phyloP scores from a whole-genome alignment of 768 basidiomycete species.

The Trametopsis cervina region DNA sequence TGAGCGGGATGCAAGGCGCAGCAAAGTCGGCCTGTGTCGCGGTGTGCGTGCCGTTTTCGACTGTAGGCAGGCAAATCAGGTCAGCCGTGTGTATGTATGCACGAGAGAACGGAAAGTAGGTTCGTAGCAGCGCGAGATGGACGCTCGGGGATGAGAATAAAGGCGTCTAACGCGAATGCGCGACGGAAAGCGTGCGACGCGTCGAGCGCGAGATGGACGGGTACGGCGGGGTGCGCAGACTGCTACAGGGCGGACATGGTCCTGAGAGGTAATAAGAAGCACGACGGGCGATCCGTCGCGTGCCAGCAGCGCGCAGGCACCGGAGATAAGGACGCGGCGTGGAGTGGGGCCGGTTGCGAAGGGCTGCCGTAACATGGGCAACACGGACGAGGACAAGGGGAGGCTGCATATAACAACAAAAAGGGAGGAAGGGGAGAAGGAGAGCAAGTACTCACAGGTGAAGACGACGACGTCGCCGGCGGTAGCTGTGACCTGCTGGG shows the following conservation, averaged over 20 bases:
- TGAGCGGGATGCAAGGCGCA: conserved; percentile 44
- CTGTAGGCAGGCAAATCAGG: conserved; percentile 19
- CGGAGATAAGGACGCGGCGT: neutral
- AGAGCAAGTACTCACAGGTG: conserved; percentile 37
- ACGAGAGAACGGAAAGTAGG: neutral
- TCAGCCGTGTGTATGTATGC: neutral
- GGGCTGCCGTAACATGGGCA: no score
- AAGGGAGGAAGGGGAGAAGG: neutral
- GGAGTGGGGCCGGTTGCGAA: no score
- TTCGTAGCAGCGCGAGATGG: neutral
- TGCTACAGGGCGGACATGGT: no score
- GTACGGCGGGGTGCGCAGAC: no score
- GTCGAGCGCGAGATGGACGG: no score
- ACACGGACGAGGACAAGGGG: neutral
- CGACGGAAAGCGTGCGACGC: no score
- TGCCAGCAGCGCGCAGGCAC: neutral
- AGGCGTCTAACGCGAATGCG: no score
- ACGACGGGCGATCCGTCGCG: neutral
- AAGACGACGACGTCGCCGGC: conserved; percentile 46
- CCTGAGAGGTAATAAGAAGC: no score
- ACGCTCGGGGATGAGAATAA: neutral
- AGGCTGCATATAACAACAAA: neutral
- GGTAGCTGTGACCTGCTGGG: conserved; percentile 34
- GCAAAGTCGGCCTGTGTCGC: conserved; percentile 52
- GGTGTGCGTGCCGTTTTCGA: conserved; percentile 47